Conservation (phyloP, 1,284 basidiomycete genomes). For the Vanrija humicola region DNA sequence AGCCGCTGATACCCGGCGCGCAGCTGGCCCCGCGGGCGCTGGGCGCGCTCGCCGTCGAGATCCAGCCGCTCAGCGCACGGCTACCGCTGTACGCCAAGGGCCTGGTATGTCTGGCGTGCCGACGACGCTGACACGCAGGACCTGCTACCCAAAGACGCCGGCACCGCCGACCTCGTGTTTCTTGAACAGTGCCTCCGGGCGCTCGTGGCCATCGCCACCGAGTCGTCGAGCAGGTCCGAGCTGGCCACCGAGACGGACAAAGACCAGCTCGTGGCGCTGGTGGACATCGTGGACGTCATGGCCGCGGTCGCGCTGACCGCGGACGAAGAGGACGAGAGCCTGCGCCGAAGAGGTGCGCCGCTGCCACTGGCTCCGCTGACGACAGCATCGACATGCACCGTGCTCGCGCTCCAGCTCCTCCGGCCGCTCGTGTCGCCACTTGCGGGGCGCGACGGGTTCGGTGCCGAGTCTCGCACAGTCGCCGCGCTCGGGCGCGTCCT, state of each 20-base stretch:
- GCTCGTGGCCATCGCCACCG: neutral
- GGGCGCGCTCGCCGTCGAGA: conserved; percentile 11
- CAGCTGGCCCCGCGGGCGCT: conserved; percentile 1
- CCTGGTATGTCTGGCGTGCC: conserved; percentile 17
- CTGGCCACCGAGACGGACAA: neutral
- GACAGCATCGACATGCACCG: conserved; percentile 4
- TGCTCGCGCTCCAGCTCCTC: conserved; percentile 6
- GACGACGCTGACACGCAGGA: neutral
- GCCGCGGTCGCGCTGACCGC: neutral
- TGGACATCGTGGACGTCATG: conserved; percentile 1
- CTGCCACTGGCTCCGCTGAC: neutral
- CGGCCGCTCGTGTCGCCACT: neutral
- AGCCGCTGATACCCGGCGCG: neutral
- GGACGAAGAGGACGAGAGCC: neutral
- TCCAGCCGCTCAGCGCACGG: conserved; percentile 7
- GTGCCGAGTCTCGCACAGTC: neutral
- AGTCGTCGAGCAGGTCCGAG: neutral
- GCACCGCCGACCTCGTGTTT: neutral
- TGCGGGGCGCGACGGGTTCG: neutral
- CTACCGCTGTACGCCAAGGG: conserved; percentile 32
- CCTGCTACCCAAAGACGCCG: conserved; percentile 7
- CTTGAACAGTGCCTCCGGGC: conserved; percentile 8
- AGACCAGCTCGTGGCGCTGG: neutral
- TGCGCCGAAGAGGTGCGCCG: conserved; percentile 1
- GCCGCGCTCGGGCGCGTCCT: neutral